Evolutionary conservation across 2,329 filamentous ascomycete genomes (phyloP).

Genomic region (Botrytis elliptica): DNA sequence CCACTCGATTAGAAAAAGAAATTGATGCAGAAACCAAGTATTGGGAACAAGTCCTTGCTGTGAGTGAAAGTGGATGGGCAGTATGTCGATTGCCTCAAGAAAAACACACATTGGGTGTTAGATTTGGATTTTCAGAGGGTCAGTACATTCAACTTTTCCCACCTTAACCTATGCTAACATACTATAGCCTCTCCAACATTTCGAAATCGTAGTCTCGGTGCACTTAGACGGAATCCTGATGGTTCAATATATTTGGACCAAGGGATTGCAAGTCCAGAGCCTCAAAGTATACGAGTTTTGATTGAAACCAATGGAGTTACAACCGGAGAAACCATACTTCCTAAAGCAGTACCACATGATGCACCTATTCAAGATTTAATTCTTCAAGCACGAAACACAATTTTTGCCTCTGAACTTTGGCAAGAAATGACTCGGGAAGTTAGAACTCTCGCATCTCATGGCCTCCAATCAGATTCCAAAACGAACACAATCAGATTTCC

Average conservation of each 20-base stretch:
- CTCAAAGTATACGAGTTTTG: constrained; percentile 65
- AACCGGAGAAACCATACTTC: constrained; percentile 56
- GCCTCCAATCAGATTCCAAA: constrained; percentile 57
- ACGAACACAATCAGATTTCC: constrained; percentile 57
- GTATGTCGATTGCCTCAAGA: constrained; percentile 75
- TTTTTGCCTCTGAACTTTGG: constrained; percentile 85
- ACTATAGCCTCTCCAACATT: constrained; percentile 54
- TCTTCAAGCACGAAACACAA: constrained; percentile 71
- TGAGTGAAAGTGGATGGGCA: constrained; percentile 84
- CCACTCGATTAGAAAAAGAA: constrained; percentile 70
- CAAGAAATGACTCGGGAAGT: constrained; percentile 85
- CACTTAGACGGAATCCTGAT: constrained; percentile 70
- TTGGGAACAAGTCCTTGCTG: constrained; percentile 80
- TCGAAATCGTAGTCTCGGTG: constrained; percentile 72
- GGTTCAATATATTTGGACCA: constrained; percentile 75
- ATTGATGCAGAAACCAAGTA: constrained; percentile 79
- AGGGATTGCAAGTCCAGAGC: constrained; percentile 46
- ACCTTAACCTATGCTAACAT: constrained; percentile 34
- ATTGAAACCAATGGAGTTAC: constrained; percentile 57
- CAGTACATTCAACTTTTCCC: constrained; percentile 12
- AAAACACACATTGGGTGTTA: constrained; percentile 73
- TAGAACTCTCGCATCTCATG: constrained; percentile 67
- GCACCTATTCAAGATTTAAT: constrained; percentile 66
- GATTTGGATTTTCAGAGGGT: constrained; percentile 80
- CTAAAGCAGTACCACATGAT: constrained; percentile 55